Base-by-base conservation (phyloP, 495 filamentous ascomycete species). In the Penicillium arizonense region DNA sequence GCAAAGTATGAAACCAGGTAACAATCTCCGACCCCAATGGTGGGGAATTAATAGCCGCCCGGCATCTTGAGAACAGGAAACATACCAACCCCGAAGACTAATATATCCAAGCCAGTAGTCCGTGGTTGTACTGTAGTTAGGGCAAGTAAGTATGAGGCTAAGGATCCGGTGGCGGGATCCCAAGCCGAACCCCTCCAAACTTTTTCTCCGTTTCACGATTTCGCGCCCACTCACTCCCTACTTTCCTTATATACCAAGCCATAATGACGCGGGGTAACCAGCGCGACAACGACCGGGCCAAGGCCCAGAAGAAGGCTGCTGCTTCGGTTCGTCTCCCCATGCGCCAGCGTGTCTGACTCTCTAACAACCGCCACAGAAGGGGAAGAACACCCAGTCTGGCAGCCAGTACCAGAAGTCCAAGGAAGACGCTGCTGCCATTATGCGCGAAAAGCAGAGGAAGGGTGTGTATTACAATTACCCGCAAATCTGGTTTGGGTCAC, bases 201-300 rank as follows among this genome's bases (percentile, higher is more conserved):
- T 47, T 41, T 53, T 47, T 28, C 36, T 23, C 24, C 24, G 16
- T 43, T 50, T 11, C 50, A 30, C 56, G 38, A 23, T 32, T 38
- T 24, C 24, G 12, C 18, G 6, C 7, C 23, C 14, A 41, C 21
- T 30, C 23, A 18, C 16, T 24, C 6, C 35, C 4, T 23, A 40
- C 26, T 48, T 2, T 41, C 33, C 36, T 50, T 30, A 9, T 30
- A 30, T 10, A 30, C 7, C 3, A 30, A 30, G 28, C 28, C 28
- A 30, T 30, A 30, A 96, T 96, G 91, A 84, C 91, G 52, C 88
- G 91, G 67, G 91, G 91, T 57, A 97, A 97, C 67, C 91, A 97
- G 79, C 84, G 91, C 64, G 91, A 96, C 48, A 88, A 88, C 70
- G 89, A 87, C 63, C 88, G 91, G 52, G 87, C 88, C 71, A 91